Evolutionary conservation across 2,329 filamentous ascomycete genomes (phyloP).

Genomic region (Periglandula ipomoeae): DNA sequence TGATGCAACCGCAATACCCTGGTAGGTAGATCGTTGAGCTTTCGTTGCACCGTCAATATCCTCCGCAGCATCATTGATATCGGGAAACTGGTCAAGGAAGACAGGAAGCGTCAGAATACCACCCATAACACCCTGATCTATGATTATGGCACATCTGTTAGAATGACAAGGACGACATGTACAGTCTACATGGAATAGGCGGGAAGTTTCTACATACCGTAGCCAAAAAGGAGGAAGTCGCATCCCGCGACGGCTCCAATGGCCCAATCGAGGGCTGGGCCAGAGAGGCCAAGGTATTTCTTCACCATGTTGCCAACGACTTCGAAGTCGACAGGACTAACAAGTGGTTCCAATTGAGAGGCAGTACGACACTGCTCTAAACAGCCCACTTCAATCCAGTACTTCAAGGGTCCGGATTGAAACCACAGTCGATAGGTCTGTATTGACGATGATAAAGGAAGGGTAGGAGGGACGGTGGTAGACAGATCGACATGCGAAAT

Average conservation of each 20-base stretch:
- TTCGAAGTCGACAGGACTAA: not conserved
- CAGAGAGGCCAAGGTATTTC: conserved; percentile 56
- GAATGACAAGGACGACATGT: not conserved
- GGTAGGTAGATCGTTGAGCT: conserved; percentile 38
- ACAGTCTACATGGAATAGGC: not conserved
- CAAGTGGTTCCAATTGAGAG: not conserved
- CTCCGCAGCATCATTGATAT: conserved; percentile 31
- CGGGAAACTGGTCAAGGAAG: conserved; percentile 50
- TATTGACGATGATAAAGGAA: not conserved
- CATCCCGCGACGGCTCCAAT: conserved; percentile 64
- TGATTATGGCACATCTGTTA: not conserved
- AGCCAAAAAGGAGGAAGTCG: conserved; percentile 57
- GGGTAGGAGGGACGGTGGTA: not conserved
- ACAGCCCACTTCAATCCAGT: not conserved
- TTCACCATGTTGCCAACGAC: conserved; percentile 17
- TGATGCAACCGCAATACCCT: conserved; percentile 45
- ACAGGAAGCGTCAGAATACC: conserved; percentile 60
- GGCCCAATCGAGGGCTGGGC: conserved; percentile 56
- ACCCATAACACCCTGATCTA: conserved; percentile 70
- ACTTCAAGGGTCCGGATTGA: not conserved
- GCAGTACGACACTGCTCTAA: too few relatives aligned
- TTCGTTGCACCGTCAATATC: conserved; percentile 26
- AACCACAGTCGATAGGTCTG: not conserved
- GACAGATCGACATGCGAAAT: not conserved
- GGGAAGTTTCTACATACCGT: conserved; percentile 40